A percentile compares a stretch with the other conserved stretches of the same genome.
Evolutionary conservation across 2,329 filamentous ascomycete genomes (phyloP).

Genomic region (Colletotrichum sp.): DNA sequence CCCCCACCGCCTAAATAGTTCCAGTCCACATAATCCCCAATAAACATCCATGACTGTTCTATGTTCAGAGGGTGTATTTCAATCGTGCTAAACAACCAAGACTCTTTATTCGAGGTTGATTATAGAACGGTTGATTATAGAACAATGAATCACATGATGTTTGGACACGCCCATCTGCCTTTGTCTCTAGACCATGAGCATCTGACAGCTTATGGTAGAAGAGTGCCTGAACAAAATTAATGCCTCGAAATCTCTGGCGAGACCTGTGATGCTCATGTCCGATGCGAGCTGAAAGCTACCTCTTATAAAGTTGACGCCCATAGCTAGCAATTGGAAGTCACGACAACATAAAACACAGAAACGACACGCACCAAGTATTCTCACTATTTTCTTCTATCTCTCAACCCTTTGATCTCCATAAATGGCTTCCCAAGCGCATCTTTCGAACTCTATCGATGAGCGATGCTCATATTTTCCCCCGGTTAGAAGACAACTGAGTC

Average conservation of each 20-base stretch:
- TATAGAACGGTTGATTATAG: not conserved
- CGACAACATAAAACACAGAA: not conserved
- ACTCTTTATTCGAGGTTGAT: not conserved
- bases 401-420: not conserved
- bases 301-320: not conserved
- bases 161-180: not conserved
- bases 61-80: not conserved
- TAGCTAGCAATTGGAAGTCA: not conserved
- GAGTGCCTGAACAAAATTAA: not conserved
- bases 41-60: not conserved
- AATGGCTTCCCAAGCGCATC: not conserved
- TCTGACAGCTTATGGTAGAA: not conserved
- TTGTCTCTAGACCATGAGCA: not conserved
- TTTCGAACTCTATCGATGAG: not conserved
- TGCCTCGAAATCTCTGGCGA: not conserved
- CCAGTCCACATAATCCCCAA: not conserved
- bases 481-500: not conserved
- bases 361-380: not conserved
- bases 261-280: not conserved
- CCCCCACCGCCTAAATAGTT: not conserved
- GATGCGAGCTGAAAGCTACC: not conserved
- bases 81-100: fast-evolving
- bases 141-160: not conserved
- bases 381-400: not conserved
- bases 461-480: not conserved